Percentiles rank a stretch among this genome's conserved stretches.
Evolutionary conservation across 176 grass and related monocot species (phyloP).

Genomic region (Melocanna baccifera): DNA sequence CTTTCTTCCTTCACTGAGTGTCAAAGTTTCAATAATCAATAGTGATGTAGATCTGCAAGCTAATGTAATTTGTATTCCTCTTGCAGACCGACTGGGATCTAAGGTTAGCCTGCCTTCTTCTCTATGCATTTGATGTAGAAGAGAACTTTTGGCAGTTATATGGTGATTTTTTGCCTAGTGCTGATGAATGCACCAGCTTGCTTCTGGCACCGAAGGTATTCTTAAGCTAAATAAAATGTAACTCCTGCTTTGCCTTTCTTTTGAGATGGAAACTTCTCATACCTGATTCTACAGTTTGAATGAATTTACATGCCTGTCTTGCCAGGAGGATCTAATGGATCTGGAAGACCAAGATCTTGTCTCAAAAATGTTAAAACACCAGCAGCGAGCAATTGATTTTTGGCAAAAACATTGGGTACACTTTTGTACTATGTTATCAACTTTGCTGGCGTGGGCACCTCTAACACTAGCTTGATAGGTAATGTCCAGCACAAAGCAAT

Average conservation of each 20-base stretch:
- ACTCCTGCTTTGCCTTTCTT: neutral
- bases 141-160: slow-evolving; percentile 93
- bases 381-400: slow-evolving; percentile 78
- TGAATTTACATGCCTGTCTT: slow-evolving; percentile 25
- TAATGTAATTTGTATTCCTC: slow-evolving; percentile 19
- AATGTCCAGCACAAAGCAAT: slow-evolving; percentile 64
- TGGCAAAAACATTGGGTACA: slow-evolving; percentile 97
- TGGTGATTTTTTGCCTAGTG: slow-evolving; percentile 86
- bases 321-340: slow-evolving; percentile 87
- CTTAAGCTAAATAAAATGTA: neutral
- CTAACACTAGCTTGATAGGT: slow-evolving; percentile 31
- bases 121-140: slow-evolving; percentile 77
- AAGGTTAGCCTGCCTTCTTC: slow-evolving; percentile 84
- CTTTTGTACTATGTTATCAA: slow-evolving; percentile 31
- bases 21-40: neutral
- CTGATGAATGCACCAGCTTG: slow-evolving; percentile 88
- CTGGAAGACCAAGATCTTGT: slow-evolving; percentile 75
- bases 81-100: slow-evolving; percentile 92
- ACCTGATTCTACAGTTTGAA: slow-evolving; percentile 21
- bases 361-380: slow-evolving; percentile 62
- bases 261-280: slow-evolving; percentile 8
- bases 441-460: slow-evolving; percentile 26
- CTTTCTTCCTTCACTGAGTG: neutral
- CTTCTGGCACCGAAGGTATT: slow-evolving; percentile 83
- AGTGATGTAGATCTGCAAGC: slow-evolving; percentile 1